These are phyloP conservation scores for Didymella glomerata DNA, from an alignment of 2,329 filamentous ascomycete species.

Conservation along the genomic window DNA sequence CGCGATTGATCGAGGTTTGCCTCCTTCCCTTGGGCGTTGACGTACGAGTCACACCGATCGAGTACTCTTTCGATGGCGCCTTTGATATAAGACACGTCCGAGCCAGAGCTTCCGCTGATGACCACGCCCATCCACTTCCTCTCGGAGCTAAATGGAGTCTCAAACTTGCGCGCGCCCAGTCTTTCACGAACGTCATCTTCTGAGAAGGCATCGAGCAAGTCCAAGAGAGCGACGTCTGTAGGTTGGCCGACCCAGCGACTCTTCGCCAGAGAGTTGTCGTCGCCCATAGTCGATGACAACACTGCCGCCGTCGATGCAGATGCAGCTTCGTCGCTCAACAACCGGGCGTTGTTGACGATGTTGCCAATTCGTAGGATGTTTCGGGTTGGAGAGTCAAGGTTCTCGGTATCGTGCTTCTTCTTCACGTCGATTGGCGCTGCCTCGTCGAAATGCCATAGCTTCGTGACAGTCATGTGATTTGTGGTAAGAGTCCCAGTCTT, in stretches of 20 bases:
- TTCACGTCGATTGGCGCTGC: constrained; percentile 64
- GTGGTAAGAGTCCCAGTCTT: constrained; percentile 96
- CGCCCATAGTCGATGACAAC: constrained; percentile 81
- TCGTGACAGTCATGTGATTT: constrained; percentile 98
- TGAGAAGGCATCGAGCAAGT: constrained; percentile 87
- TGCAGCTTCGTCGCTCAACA: constrained; percentile 76
- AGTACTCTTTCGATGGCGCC: constrained; percentile 90
- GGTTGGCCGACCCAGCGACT: constrained; percentile 97
- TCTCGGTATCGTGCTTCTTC: constrained; percentile 60
- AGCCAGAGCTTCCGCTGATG: constrained; percentile 66
- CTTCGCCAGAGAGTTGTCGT: constrained; percentile 69
- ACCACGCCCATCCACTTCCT: constrained; percentile 99
- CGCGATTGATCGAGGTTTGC: constrained; percentile 81
- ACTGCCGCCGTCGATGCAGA: constrained; percentile 78
- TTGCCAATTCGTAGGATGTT: constrained; percentile 92
- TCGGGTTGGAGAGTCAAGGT: constrained; percentile 76
- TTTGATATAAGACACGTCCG: constrained; percentile 92
- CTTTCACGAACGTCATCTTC: constrained; percentile 91
- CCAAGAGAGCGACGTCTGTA: constrained; percentile 96
- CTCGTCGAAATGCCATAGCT: constrained; percentile 92
- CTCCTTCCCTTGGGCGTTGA: constrained; percentile 85
- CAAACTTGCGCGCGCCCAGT: constrained; percentile 80
- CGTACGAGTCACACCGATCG: constrained; percentile 86
- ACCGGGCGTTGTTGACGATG: constrained; percentile 91
- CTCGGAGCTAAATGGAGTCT: constrained; percentile 96